Evolutionary conservation across 768 basidiomycete species (phyloP), one percentile per base, ranked within the genome.

Genomic region (Tulasnella sp.): DNA sequence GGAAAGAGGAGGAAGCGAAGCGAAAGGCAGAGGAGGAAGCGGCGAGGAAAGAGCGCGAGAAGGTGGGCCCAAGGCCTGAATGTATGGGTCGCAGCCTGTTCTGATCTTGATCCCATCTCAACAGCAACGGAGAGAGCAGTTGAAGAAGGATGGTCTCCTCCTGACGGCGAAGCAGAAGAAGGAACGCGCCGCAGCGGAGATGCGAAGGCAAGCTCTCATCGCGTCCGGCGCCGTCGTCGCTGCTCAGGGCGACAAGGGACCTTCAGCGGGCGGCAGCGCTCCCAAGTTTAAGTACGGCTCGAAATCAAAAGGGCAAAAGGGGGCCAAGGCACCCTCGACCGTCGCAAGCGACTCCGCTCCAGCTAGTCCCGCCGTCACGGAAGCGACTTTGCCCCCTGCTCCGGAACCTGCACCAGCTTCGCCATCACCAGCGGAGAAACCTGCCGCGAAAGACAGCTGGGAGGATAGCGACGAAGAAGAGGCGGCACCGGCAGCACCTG

Each of bases 151-250:
- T 87, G 98, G 98, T 34, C 91, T 94, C 72, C 87, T 97, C 37
- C 89, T 99, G 75, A 99, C 97, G n/a, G 96, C 97, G 86, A 98
- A 97, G 86, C 97, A 99, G 86, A 97, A 96, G 86, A 94, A 95
- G 84, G 97, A 98, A 85, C 92, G 90, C 83, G 94, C 94, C 31
- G 93, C 92, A 82, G 96, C 96, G 3, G 97, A 98, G 85, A 91
- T 95, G 42, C 92, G 96, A 79, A 94, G 92, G 85, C 91, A 97
- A 85, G 97, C 97, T 2, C 90, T 99, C 77, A 89, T 99, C 75
- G 93, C 94, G 28, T 93, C 94, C 48, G 96, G 96, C 75, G 93
- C 94, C 74, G 92, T 93, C 83, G 93, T 99, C 81, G 96, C 97
- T 83, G 98, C 95, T 81, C 88, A 99, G 28, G 93, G 95, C 78